These are phyloP conservation scores for Hypoxylon sp. DNA, from an alignment of 2,329 filamentous ascomycete genomes.

Conservation along the genomic window DNA sequence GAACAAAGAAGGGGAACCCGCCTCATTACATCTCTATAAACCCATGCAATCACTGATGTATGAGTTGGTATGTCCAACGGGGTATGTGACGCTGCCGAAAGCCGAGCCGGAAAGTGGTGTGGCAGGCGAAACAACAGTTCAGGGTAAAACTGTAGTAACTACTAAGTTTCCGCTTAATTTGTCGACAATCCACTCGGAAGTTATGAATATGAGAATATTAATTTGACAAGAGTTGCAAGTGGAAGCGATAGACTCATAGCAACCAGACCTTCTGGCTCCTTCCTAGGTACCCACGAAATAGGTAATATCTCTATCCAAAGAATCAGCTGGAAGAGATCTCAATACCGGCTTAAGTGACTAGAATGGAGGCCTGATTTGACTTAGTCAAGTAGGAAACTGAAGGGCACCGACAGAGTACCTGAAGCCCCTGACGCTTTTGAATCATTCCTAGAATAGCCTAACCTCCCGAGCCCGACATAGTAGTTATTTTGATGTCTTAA, in stretches of 20 bases:
- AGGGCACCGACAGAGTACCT: background rate
- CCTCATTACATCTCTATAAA: background rate
- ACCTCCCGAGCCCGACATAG: background rate
- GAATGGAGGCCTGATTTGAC: no score
- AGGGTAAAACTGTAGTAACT: background rate
- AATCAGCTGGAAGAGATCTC: no score
- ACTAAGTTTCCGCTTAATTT: background rate
- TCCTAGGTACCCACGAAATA: no score
- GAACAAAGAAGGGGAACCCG: background rate
- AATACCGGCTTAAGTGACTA: no score
- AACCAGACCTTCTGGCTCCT: no score
- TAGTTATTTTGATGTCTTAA: background rate
- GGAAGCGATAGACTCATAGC: no score
- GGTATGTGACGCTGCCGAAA: background rate
- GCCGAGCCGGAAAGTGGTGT: background rate
- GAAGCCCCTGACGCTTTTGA: background rate
- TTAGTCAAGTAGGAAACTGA: background rate
- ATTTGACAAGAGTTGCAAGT: background rate
- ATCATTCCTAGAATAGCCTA: background rate
- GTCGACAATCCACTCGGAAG: background rate
- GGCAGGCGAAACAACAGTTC: background rate
- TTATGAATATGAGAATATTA: background rate
- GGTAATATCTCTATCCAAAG: no score
- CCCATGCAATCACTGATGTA: background rate
- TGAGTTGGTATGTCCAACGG: background rate